Evolutionary conservation across 2,329 filamentous ascomycete genomes (phyloP), one percentile per base, ranked within the genome.

Genomic region (Talaromyces sp.): DNA sequence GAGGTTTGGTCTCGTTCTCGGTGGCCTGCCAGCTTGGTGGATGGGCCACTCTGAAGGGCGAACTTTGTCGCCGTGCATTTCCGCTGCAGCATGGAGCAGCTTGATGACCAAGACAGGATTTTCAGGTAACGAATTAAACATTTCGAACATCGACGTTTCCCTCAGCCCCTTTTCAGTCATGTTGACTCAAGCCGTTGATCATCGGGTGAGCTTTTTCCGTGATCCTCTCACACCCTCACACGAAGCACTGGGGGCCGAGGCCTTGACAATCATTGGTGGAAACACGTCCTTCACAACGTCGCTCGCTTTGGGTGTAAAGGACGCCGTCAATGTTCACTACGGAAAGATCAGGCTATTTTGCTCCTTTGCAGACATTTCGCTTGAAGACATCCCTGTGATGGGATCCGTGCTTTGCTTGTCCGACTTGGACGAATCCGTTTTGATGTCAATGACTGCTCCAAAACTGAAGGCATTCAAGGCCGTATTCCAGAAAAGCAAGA

Each of bases 11-110:
- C 53, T 66, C 37, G 51, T 72, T 16, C 61, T 75, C 16, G 69
- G 68, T 17, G 57, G 56, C 0, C 53, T 76, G 4, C 62, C 67
- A 4, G 70, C 64, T 2, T 76, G 73, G 74, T 75, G 72, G 72
- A 29, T 56, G n/a, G 65, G 65, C 0, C 41, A 57, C 10, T 32
- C 57, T 7, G 62, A 70, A 42, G 69, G 68, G 0, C 59, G 67
- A 20, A 35, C 19, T 0, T 36, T 60, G 3, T 63, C 59, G 6
- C 73, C 74, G 0, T 65, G 52, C 14, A 45, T 70, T 6, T 60
- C 61, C 3, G 43, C 61, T 4, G 52, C 54, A 1, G 54, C 65
- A 30, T 77, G 76, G 75, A 55, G 71, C 36, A 37, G 43, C 1
- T 42, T 67, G 9, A 59, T 78, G 40, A 44, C 47, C 8, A 48